Evolutionary conservation across 2,329 filamentous ascomycete species (phyloP), one percentile per base, ranked within the genome.

Genomic region (Diaporthe caulivora): DNA sequence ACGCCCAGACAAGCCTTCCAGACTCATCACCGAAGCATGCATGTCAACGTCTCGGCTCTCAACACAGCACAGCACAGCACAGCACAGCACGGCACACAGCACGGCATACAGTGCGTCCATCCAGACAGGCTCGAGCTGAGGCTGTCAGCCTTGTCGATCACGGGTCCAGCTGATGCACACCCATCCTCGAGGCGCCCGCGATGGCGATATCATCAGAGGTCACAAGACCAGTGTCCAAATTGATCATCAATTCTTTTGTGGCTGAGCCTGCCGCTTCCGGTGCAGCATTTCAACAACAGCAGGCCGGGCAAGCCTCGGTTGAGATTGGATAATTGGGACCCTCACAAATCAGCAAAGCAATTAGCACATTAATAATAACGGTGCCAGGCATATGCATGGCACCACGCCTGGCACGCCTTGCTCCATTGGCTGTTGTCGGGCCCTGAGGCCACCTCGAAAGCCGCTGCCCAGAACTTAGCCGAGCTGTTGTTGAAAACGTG

Each of bases 391-490:
- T 26, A 37, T 64, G 60, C 58, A 64, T 29, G 42, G n/a, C n/a
- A n/a, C n/a, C 37, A 13, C 37, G n/a, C n/a, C n/a, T n/a, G n/a
- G n/a, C 37, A 13, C 37, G 37, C 42, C 42, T 34, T 21, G 29
- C 13, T 65, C 29, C 5, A 51, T 65, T 51, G 44, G 62, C n/a
- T 40, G 37, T 40, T 8, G 37, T 13, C 34, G 34, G 29, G 58
- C 26, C 21, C 34, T 49, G 42, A 26, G 60, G 31, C 58, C 58
- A 65, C 60, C 60, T 53, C 18, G 31, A 67, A 37, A 13, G 37
- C 47, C 47, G 47, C 62, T 29, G 62, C 62, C 62, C 62, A 67
- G 62, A 67, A 53, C 31, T 67, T 67, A 53, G 47, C 62, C 62
- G 62, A 67, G 62, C 47, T 40, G 62, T 9, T 53, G 47, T 51